Conservation (phyloP, 495 filamentous ascomycete genomes). For the Penicillium lividum region DNA sequence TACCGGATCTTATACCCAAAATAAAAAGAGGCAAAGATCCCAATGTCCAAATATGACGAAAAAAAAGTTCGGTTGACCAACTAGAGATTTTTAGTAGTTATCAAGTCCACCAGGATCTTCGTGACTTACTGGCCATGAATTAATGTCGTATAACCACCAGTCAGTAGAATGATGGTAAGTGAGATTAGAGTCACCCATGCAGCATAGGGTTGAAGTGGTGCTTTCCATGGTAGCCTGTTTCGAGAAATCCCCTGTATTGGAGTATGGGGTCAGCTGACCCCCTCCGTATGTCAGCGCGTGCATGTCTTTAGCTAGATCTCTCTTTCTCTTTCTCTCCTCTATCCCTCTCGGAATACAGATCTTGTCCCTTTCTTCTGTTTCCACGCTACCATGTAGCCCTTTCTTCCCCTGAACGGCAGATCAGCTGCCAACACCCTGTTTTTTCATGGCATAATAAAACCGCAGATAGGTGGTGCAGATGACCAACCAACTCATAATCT, state of each 20-base stretch:
- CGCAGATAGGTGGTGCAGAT: conserved; percentile 55
- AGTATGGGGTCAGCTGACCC: no score
- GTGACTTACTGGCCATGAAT: conserved; percentile 42
- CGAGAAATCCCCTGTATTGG: conserved; percentile 37
- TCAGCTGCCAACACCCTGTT: no score
- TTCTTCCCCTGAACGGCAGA: no score
- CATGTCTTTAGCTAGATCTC: no score
- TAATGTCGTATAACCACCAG: conserved; percentile 61
- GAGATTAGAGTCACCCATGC: conserved; percentile 47
- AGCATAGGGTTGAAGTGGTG: conserved; percentile 48
- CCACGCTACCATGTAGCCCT: no score
- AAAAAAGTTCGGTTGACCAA: conserved; percentile 28
- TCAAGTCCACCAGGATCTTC: not conserved
- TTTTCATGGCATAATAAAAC: conserved; percentile 52
- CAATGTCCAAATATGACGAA: conserved; percentile 43
- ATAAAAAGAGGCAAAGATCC: conserved; percentile 49
- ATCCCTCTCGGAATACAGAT: no score
- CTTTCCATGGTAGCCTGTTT: conserved; percentile 48
- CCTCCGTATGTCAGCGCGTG: no score
- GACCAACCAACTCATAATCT: conserved; percentile 55
- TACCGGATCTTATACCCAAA: conserved; percentile 52
- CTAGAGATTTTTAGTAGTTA: not conserved
- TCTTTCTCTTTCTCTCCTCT: no score
- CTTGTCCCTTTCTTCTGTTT: no score
- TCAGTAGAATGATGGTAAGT: conserved; percentile 46